These are phyloP conservation scores for Candida hungchunana DNA, from an alignment of 805 yeast genomes.

Conservation along the genomic window DNA sequence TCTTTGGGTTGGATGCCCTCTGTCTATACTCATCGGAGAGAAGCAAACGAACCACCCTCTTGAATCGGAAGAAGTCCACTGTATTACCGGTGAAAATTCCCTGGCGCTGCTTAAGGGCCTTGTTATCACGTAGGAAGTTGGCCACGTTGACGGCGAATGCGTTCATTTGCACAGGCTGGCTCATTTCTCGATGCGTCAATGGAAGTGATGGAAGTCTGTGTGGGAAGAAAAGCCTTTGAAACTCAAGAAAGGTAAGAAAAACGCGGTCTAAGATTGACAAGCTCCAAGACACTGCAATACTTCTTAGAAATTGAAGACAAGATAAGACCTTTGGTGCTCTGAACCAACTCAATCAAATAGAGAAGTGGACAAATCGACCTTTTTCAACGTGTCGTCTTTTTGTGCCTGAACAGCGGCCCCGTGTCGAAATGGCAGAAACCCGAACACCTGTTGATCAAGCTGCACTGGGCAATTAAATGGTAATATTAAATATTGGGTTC, in stretches of 20 bases:
- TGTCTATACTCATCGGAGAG: slow-evolving; percentile 63
- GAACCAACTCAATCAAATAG: too few relatives aligned
- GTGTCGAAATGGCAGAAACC: slow-evolving; percentile 2
- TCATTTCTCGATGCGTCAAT: slow-evolving; percentile 3
- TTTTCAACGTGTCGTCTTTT: slow-evolving; percentile 7
- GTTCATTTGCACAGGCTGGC: slow-evolving; percentile 24
- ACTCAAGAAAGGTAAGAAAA: not conserved
- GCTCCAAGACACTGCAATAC: too few relatives aligned
- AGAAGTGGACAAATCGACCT: too few relatives aligned
- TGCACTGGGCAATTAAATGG: too few relatives aligned
- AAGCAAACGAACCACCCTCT: slow-evolving; percentile 78
- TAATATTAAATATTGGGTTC: too few relatives aligned
- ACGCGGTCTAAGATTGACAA: too few relatives aligned
- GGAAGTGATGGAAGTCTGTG: not conserved
- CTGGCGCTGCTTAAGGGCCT: slow-evolving; percentile 70
- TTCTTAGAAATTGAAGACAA: too few relatives aligned
- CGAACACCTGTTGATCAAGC: slow-evolving; percentile 1
- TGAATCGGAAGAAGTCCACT: slow-evolving; percentile 80
- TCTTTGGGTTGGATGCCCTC: slow-evolving; percentile 44
- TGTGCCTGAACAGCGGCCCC: too few relatives aligned
- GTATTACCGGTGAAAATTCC: slow-evolving; percentile 72
- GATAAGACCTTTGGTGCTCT: too few relatives aligned
- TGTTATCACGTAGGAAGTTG: slow-evolving; percentile 59
- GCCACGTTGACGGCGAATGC: slow-evolving; percentile 71
- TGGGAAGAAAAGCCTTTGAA: not conserved